Evolutionary conservation across 805 yeast genomes (phyloP), one percentile per base, ranked within the genome.

Genomic region (Starmera amethionina): DNA sequence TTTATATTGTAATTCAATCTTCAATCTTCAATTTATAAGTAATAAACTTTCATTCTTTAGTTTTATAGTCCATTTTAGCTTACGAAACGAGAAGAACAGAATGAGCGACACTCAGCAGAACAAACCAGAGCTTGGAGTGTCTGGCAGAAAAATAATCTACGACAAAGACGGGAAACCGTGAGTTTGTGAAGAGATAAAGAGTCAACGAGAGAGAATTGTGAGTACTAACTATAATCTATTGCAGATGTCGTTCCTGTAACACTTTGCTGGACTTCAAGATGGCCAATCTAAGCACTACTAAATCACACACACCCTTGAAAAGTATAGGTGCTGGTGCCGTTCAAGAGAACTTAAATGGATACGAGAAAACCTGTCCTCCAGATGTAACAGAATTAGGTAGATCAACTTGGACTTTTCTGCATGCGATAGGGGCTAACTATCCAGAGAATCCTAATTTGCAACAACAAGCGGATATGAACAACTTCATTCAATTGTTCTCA

Each of bases 121-220:
- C 4, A 55, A 47, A 47, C 79, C 82, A 0, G 67, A 50, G 11
- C 49, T 67, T 37, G 86, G 86, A 0, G 65, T 73, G 3, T 56
- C 72, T 18, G 95, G 95, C 0, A 67, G 81, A 36, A 76, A 74
- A 49, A 80, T 87, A 43, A 61, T 86, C 18, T 77, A 84, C 42
- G 96, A 85, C 54, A 79, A 85, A 56, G 82, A 90, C 60, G 97
- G 97, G 1, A 89, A 86, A 60, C 97, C 97, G 88, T 84, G 68
- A 57, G 93, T 76, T 44, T 12, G 27, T 16, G n/a, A 5, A 31
- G 31, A 30, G 25, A 14, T 16, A 16, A 27, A 15, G 32, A 35
- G 36, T 31, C 41, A 38, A 39, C 6, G 12, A 15, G 6, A 29
- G 32, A 27, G 12, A 28, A 28, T 14, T 15, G n/a, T 32, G n/a